Base-by-base conservation (phyloP, 306 rosid genomes). In the Trichosanthes cucumerina region DNA sequence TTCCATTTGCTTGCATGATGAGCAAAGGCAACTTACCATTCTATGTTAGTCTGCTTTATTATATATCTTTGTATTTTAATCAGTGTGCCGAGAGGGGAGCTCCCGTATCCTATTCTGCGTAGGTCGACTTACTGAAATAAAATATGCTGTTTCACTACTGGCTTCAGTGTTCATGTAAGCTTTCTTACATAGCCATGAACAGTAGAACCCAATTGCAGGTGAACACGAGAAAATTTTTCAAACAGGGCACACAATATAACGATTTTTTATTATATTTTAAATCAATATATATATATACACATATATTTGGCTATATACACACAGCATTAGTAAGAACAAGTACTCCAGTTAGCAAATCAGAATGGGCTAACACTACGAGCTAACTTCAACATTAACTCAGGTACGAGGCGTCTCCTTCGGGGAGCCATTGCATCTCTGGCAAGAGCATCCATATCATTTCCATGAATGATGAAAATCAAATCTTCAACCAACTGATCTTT, bases 321-420 rank as follows among this genome's bases (percentile, higher is more conserved):
- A 2, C 5, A 9, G 28, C 28, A 56, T 21, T 8, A n/a, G 3
- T 56, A 24, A 56, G 62, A 56, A 56, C 9, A 56, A 56, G 28
- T n/a, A 21, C 21, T 21, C 26, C n/a, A 56, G 62, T 56, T 56
- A 56, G 31, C 4, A 56, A 12, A 56, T 56, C 62, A 94, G 86
- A 94, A 94, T 36, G 97, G 98, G 85, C 98, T 94, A 57, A 94
- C 89, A 13, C 57, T 77, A 77, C 82, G 95, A 80, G 98, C 98
- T 83, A 94, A 82, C 56, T 86, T 86, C 87, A 94, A 82, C 95
- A 94, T 86, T 82, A 77, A 92, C 81, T 94, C 97, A 1, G 97
- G 98, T 19, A 94, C 96, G 39, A 94, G 97, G 56, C 98, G 93
- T 83, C 82, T 92, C 80, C 97, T 86, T 56, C 87, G 92, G 56